These are phyloP conservation scores for Cystofilobasidium macerans DNA, from an alignment of 768 basidiomycete species.

Conservation along the genomic window DNA sequence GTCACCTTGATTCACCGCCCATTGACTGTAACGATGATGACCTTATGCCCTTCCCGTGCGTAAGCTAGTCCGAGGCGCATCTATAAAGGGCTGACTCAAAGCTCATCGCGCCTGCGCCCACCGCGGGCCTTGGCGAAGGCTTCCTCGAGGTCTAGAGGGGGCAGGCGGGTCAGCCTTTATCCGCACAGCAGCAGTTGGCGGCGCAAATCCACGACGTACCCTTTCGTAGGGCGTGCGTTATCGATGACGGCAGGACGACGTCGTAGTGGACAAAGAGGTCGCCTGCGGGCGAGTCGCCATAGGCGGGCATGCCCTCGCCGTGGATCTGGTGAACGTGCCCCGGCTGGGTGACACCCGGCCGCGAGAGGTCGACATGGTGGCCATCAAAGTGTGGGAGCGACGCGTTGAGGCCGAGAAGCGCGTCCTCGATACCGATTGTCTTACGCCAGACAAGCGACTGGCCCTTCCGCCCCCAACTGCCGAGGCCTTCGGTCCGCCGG, in stretches of 20 bases:
- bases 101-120: slow-evolving; percentile 21
- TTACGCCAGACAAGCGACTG: slow-evolving; percentile 83
- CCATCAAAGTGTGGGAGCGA: slow-evolving; percentile 89
- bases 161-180: neutral
- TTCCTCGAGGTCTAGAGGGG: slow-evolving; percentile 13
- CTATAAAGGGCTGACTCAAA: slow-evolving; percentile 16
- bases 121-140: slow-evolving; percentile 19
- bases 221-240: slow-evolving; percentile 55
- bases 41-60: neutral
- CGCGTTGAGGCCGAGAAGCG: slow-evolving; percentile 87
- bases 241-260: slow-evolving; percentile 68
- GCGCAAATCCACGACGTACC: slow-evolving; percentile 43
- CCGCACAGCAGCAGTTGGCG: neutral
- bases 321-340: slow-evolving; percentile 75
- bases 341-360: slow-evolving; percentile 82
- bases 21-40: no score
- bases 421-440: slow-evolving; percentile 86
- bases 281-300: slow-evolving; percentile 43
- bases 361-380: slow-evolving; percentile 55
- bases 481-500: slow-evolving; percentile 50
- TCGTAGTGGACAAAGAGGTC: slow-evolving; percentile 88
- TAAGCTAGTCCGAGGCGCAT: no score
- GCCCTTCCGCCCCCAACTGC: slow-evolving; percentile 81
- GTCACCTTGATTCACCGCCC: no score
- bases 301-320: slow-evolving; percentile 57